Conservation (phyloP, 208 protist genomes). For the Naegleria gruberi region DNA sequence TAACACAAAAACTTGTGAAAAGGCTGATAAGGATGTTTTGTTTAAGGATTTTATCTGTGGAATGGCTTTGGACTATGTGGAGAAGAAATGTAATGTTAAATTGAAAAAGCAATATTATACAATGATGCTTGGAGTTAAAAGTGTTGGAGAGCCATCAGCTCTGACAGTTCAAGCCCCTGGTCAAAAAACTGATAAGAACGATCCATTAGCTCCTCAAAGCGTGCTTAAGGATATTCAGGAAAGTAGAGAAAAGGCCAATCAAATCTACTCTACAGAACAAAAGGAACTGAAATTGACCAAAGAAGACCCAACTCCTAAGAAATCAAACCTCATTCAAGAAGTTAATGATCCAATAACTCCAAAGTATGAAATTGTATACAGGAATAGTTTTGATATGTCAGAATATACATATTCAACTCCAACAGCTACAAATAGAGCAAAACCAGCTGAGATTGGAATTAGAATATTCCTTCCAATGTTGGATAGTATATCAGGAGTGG, state of each 20-base stretch:
- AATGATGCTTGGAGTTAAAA: neutral
- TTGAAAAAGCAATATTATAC: neutral
- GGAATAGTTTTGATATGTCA: neutral
- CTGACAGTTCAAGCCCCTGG: neutral
- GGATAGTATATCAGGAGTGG: neutral
- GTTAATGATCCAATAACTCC: neutral
- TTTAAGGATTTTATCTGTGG: neutral
- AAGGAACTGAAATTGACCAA: neutral
- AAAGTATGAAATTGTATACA: constrained; percentile 1
- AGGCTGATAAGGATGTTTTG: neutral
- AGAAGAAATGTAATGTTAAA: neutral
- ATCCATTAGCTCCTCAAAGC: neutral
- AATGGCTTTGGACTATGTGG: neutral
- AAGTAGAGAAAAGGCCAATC: too few relatives aligned
- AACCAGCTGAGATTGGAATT: neutral
- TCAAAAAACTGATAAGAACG: neutral
- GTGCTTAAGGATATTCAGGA: neutral
- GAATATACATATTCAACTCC: neutral
- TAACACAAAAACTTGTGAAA: neutral
- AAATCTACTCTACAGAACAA: too few relatives aligned
- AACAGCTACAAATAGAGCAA: neutral
- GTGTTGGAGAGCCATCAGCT: neutral
- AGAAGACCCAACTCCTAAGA: neutral
- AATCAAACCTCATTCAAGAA: neutral
- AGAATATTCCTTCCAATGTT: neutral